These are phyloP conservation scores for Gaultheria prostrata DNA, from an alignment of 148 eudicot species.

Conservation along the genomic window DNA sequence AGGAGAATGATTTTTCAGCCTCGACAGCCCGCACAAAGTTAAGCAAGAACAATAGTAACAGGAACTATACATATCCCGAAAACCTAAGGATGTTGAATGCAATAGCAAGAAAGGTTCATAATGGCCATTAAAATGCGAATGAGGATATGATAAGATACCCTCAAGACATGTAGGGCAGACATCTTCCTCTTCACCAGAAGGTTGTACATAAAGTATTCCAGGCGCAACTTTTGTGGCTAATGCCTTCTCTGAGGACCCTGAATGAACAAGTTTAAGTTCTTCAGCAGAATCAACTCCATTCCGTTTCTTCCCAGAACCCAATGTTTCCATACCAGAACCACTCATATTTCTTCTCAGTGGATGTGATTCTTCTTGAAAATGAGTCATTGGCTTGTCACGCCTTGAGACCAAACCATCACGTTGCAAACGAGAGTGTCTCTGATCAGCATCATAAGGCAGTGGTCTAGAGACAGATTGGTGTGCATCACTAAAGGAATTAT, in stretches of 20 bases:
- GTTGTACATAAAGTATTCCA: slow-evolving; percentile 16
- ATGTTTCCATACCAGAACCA: slow-evolving; percentile 15
- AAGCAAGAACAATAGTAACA: neutral
- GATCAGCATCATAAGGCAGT: slow-evolving; percentile 24
- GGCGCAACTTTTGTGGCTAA: slow-evolving; percentile 14
- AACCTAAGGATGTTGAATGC: neutral
- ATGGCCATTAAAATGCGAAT: neutral
- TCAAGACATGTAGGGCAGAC: slow-evolving; percentile 33
- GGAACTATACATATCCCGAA: neutral
- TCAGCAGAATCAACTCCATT: slow-evolving; percentile 16
- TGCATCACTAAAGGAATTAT: slow-evolving; percentile 15
- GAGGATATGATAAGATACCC: slow-evolving; percentile 12
- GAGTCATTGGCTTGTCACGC: slow-evolving; percentile 23
- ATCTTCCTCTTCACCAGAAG: slow-evolving; percentile 27
- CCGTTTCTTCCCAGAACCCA: slow-evolving; percentile 18
- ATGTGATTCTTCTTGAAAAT: slow-evolving; percentile 23
- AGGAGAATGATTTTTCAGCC: neutral
- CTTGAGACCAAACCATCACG: slow-evolving; percentile 24
- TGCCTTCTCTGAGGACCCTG: slow-evolving; percentile 18
- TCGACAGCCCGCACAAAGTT: neutral
- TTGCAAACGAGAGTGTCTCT: slow-evolving; percentile 20
- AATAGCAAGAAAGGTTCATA: neutral
- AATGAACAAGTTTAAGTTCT: slow-evolving; percentile 7
- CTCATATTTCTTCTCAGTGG: slow-evolving; percentile 17
- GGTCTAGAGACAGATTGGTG: slow-evolving; percentile 17